Evolutionary conservation across 371 early-diverging fungal genomes (phyloP), one percentile per base, ranked within the genome.

Genomic region (Nematocida sp.): DNA sequence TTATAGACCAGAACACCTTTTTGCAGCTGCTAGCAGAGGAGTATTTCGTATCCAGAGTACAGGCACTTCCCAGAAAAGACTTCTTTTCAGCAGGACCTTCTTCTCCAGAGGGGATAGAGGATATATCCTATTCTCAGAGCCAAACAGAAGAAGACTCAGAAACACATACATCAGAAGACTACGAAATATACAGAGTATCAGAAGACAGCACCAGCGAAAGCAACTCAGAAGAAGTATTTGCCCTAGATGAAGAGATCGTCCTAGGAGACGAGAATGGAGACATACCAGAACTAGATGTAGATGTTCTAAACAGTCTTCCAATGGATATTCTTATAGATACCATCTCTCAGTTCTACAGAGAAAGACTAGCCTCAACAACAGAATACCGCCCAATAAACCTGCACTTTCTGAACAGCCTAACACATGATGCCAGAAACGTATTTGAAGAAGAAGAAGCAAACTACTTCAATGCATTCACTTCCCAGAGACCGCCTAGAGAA

Each of bases 381-480:
- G 58, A 64, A 37, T 77, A 77, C 54, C 17, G 52, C 23, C 58
- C 65, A 17, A 65, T 77, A 1, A 53, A 46, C 29, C n/a, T 60
- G 29, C 53, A 65, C 58, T 77, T 77, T 38, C 54, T 65, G 29
- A 46, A 65, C n/a, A 53, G 65, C 21, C 77, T 77, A 9, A 31
- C 53, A 19, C 34, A 55, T 13, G 47, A 60, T 23, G 77, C 60
- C 4, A 37, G 77, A 21, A 61, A 29, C 37, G 29, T 77, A 0
- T 77, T 77, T 52, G 77, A 77, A 29, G 77, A 77, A 32, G 58
- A 65, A 29, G 77, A 77, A 27, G 37, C 58, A 5, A 21, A 60
- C 0, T 77, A 77, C 34, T 62, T 58, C 32, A 66, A 77, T 25
- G 37, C 61, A 34, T 77, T 77, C 35, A 43, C 60, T 52, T 13